Conservation (phyloP, 768 basidiomycete genomes). For the Boletales sp. region DNA sequence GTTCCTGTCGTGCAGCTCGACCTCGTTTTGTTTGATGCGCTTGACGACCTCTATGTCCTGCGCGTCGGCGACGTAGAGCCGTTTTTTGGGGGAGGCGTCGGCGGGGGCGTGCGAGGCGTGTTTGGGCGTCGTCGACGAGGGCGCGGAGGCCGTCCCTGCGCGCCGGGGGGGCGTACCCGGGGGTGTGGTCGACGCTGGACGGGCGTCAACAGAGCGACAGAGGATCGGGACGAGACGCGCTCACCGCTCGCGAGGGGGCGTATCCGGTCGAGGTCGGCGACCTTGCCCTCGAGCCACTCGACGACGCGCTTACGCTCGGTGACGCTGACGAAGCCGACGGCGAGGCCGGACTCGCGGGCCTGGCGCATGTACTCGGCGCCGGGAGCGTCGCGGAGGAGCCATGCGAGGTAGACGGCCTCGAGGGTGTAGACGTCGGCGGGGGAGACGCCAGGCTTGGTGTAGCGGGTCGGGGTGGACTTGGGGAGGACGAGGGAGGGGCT, state of each 20-base stretch:
- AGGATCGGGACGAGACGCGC: not conserved
- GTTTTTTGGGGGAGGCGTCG: slow-evolving; percentile 53
- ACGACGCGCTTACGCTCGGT: slow-evolving; percentile 84
- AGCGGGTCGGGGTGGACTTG: slow-evolving; percentile 75
- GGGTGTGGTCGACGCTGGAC: slow-evolving; percentile 52
- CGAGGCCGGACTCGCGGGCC: slow-evolving; percentile 68
- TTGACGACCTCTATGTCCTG: slow-evolving; percentile 85
- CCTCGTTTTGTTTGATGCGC: slow-evolving; percentile 66
- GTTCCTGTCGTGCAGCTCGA: slow-evolving; percentile 80
- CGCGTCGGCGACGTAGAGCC: slow-evolving; percentile 73
- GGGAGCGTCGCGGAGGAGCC: slow-evolving; percentile 66
- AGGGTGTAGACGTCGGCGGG: slow-evolving; percentile 64
- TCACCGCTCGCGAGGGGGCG: slow-evolving; percentile 20
- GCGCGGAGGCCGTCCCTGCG: slow-evolving; percentile 6
- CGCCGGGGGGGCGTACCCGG: slow-evolving; percentile 54
- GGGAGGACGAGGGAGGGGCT: slow-evolving; percentile 51
- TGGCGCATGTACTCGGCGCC: slow-evolving; percentile 89
- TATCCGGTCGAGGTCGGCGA: slow-evolving; percentile 25
- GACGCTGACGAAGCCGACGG: slow-evolving; percentile 75
- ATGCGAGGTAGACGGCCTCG: slow-evolving; percentile 83
- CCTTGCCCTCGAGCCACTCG: slow-evolving; percentile 75
- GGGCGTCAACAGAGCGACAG: not conserved
- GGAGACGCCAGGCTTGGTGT: slow-evolving; percentile 56
- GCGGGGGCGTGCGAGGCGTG: slow-evolving; percentile 19
- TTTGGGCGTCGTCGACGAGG: slow-evolving; percentile 22